A percentile compares a stretch with the other conserved stretches of the same genome.
Evolutionary conservation across 2,329 filamentous ascomycete species (phyloP).

Genomic region (Alternaria ventricosa): DNA sequence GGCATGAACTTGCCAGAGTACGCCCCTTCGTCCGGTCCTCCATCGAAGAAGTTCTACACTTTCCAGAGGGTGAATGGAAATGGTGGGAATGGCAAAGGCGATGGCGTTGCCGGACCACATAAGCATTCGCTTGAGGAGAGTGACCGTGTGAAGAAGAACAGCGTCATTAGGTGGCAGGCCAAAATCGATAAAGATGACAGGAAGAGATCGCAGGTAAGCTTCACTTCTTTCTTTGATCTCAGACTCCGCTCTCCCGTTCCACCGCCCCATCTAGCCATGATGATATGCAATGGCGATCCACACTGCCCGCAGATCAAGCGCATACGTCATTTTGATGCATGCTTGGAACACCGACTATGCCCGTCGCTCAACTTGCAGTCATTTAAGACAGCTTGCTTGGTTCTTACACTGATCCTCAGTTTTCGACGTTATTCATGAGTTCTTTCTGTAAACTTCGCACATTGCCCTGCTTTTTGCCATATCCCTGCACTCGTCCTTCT

Average conservation of each 20-base stretch:
- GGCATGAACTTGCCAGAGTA: slow-evolving; percentile 24
- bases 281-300: slow-evolving; percentile 6
- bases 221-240: not conserved
- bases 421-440: slow-evolving; percentile 11
- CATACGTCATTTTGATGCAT: slow-evolving; percentile 24
- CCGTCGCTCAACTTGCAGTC: slow-evolving; percentile 2
- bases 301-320: not conserved
- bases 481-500: not conserved
- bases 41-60: slow-evolving; percentile 61
- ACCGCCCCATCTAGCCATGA: not conserved
- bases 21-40: slow-evolving; percentile 8
- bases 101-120: slow-evolving; percentile 74
- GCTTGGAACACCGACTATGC: not conserved
- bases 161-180: slow-evolving; percentile 69
- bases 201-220: slow-evolving; percentile 59
- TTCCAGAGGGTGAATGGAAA: slow-evolving; percentile 81
- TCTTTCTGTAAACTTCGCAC: not conserved
- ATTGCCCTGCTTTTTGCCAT: not conserved
- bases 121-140: slow-evolving; percentile 76
- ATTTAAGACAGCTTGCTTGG: not conserved
- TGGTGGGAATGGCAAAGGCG: slow-evolving; percentile 73
- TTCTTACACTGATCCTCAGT: not conserved
- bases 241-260: not conserved
- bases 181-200: slow-evolving; percentile 68
- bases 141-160: slow-evolving; percentile 82